These are phyloP conservation scores for Berkeleyomyces rouxiae DNA, from an alignment of 2,329 filamentous ascomycete species.

Conservation along the genomic window DNA sequence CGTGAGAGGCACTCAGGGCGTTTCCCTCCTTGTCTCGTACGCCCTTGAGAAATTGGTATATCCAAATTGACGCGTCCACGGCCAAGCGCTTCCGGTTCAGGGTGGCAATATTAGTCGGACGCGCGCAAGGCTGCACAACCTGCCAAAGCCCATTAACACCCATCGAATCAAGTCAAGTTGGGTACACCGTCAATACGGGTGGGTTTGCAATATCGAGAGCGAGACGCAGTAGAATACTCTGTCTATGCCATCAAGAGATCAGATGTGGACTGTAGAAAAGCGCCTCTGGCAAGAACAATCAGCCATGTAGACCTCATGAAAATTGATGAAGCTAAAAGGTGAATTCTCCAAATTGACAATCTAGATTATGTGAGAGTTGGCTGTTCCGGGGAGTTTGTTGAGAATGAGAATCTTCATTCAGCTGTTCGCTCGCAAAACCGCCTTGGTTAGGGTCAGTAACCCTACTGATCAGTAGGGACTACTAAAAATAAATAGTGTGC, in stretches of 20 bases:
- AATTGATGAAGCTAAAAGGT: no score
- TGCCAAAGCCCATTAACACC: conserved; percentile 98
- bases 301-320: no score
- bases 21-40: conserved; percentile 98
- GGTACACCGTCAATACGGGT: not conserved
- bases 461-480: not conserved
- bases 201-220: not conserved
- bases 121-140: conserved; percentile 83
- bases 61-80: conserved; percentile 98
- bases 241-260: no score
- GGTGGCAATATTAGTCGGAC: conserved; percentile 89
- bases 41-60: conserved; percentile 98
- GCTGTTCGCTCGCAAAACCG: no score
- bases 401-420: no score
- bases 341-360: not conserved
- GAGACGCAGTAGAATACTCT: no score
- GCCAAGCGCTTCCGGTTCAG: conserved; percentile 92
- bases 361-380: not conserved
- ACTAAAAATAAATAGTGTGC: conserved; percentile 5
- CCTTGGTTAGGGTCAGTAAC: not conserved
- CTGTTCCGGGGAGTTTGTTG: no score
- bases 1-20: conserved; percentile 83
- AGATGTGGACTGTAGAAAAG: no score
- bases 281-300: no score
- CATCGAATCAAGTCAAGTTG: conserved; percentile 41